A percentile compares a stretch with the other conserved stretches of the same genome.
phyloP scores from a whole-genome alignment of 169 alveolate species.

The Cryptosporidium tyzzeri region DNA sequence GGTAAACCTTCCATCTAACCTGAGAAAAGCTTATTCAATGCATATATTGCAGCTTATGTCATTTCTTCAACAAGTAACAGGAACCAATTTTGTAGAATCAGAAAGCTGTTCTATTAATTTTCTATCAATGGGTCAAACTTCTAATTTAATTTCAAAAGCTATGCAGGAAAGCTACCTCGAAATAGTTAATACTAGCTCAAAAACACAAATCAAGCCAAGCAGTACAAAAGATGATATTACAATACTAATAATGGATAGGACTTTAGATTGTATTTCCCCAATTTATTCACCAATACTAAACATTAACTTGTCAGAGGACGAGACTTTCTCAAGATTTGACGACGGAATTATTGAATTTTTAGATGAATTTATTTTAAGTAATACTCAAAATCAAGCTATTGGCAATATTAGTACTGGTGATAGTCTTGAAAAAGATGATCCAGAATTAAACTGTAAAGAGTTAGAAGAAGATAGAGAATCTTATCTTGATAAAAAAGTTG shows the following conservation, averaged over 20 bases:
- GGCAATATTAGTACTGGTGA: neutral
- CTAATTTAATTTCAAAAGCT: constrained; percentile 1
- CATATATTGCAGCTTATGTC: constrained; percentile 29
- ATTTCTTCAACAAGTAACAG: constrained; percentile 18
- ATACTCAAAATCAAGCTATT: too few relatives aligned
- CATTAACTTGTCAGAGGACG: constrained; percentile 19
- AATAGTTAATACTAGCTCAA: neutral
- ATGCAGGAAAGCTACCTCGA: constrained; percentile 8
- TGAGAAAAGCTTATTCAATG: constrained; percentile 17
- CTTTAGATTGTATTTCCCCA: constrained; percentile 43
- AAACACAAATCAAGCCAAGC: neutral
- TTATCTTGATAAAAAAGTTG: neutral
- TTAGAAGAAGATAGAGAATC: neutral
- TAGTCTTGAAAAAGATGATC: neutral
- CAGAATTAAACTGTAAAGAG: neutral
- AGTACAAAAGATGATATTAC: neutral
- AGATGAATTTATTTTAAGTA: constrained; percentile 18
- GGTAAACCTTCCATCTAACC: constrained; percentile 11
- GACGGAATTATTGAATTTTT: constrained; percentile 39
- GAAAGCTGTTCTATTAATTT: neutral
- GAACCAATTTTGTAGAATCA: neutral
- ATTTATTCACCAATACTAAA: constrained; percentile 38
- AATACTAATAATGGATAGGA: constrained; percentile 44
- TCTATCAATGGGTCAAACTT: constrained; percentile 32
- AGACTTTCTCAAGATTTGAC: neutral